Conservation (phyloP, 1,139 yeast genomes). For the Hanseniaspora gamundiae region DNA sequence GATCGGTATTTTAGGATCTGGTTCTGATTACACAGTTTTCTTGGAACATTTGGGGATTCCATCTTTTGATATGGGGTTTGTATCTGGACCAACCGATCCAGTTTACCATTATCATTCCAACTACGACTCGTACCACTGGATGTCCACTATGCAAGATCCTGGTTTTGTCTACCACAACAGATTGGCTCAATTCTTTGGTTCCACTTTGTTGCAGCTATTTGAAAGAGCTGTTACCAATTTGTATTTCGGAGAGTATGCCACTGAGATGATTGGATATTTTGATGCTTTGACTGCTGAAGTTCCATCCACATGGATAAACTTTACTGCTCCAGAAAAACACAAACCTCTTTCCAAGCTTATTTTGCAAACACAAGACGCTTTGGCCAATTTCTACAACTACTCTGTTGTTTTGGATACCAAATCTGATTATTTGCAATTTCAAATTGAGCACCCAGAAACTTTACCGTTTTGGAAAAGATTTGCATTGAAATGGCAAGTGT, state of each 20-base stretch:
- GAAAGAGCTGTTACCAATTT: constrained; percentile 34
- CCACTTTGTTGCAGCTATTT: constrained; percentile 33
- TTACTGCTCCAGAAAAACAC: neutral
- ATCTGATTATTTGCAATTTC: constrained; percentile 26
- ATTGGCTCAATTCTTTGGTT: constrained; percentile 39
- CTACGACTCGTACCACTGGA: constrained; percentile 60
- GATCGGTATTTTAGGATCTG: constrained; percentile 44
- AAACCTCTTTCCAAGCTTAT: constrained; percentile 11
- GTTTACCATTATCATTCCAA: constrained; percentile 61
- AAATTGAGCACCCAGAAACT: constrained; percentile 26
- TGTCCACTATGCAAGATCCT: constrained; percentile 47
- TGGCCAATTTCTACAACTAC: constrained; percentile 17
- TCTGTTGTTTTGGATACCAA: constrained; percentile 31
- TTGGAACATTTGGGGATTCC: constrained; percentile 57
- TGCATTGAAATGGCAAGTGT: constrained; percentile 21
- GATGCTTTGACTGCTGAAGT: constrained; percentile 23
- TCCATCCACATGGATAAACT: constrained; percentile 30
- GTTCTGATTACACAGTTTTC: constrained; percentile 59
- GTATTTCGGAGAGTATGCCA: constrained; percentile 33
- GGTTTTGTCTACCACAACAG: constrained; percentile 44
- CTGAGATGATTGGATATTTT: constrained; percentile 25
- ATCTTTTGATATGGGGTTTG: constrained; percentile 46
- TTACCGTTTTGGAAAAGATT: constrained; percentile 33
- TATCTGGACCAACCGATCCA: constrained; percentile 31
- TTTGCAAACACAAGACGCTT: constrained; percentile 15